Evolutionary conservation across 306 rosid species (phyloP), one percentile per base, ranked within the genome.

Genomic region (Fragaria nilgerrensis): DNA sequence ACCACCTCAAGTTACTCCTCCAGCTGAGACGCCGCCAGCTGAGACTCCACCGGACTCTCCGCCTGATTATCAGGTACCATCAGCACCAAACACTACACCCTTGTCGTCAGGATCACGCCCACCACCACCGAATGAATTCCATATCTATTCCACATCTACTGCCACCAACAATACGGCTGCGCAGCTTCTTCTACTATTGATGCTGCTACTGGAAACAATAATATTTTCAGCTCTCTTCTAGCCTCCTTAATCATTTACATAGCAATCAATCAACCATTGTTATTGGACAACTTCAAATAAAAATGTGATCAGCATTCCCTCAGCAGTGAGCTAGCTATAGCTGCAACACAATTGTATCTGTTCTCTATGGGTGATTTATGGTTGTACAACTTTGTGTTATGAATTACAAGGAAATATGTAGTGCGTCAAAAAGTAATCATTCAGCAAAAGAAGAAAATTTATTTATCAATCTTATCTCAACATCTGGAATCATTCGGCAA

Each of bases 181-280:
- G 39, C 29, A 25, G 53, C 12, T 37, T 11, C 44, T 36, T 17
- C n/a, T 66, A 14, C 19, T 34, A 11, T 23, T 66, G 27, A 25
- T 9, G 9, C 65, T 58, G 13, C 17, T 58, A 58, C 65, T 23
- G 63, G 41, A 10, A 66, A 49, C 39, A 73, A 65, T 63, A 14
- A 16, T 67, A 8, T 41, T 41, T 76, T 70, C 55, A 50, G 66
- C 34, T 65, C 79, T 66, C 65, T 22, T 58, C 34, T 58, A 58
- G 29, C 62, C 23, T 12, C 15, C 10, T 20, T 53, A 20, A 20
- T 53, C 25, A 0, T 49, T 8, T 53, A 53, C 23, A 53, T 53
- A 19, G 10, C 32, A 10, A 58, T 58, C 64, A 9, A 22, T 58
- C 32, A 9, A 22, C 23, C 32, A 22, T 9, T 23, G 9, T 58